Conservation (phyloP, 768 basidiomycete species). For the Trametes maxima region DNA sequence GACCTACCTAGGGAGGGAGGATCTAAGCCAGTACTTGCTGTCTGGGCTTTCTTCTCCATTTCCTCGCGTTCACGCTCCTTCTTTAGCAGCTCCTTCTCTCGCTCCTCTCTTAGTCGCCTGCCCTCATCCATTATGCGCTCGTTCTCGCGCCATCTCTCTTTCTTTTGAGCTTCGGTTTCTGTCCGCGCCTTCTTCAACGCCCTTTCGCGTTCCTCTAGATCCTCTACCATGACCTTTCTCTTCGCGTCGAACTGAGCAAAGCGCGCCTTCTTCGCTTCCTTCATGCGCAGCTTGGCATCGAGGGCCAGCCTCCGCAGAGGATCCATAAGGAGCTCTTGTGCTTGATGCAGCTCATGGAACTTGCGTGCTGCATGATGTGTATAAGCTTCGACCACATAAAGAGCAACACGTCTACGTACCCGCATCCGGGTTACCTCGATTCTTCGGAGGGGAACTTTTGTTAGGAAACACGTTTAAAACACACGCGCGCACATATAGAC, state of each 20-base stretch:
- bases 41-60: slow-evolving; percentile 35
- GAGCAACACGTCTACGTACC: slow-evolving; percentile 40
- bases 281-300: slow-evolving; percentile 75
- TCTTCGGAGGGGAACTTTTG: slow-evolving; percentile 45
- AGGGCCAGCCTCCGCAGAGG: slow-evolving; percentile 76
- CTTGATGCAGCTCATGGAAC: slow-evolving; percentile 83
- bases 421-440: slow-evolving; percentile 79
- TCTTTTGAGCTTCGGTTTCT: slow-evolving; percentile 63
- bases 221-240: slow-evolving; percentile 72
- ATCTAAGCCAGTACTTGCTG: slow-evolving; percentile 45
- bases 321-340: slow-evolving; percentile 80
- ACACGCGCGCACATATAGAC: background rate
- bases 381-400: background rate
- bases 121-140: slow-evolving; percentile 80
- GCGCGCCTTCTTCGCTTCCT: slow-evolving; percentile 69
- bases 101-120: slow-evolving; percentile 64
- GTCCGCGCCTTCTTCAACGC: slow-evolving; percentile 71
- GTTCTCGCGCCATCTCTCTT: slow-evolving; percentile 56
- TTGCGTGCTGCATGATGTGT: slow-evolving; percentile 55
- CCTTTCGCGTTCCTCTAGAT: slow-evolving; percentile 77
- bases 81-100: slow-evolving; percentile 52
- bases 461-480: slow-evolving; percentile 23
- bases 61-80: slow-evolving; percentile 45
- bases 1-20: slow-evolving; percentile 57
- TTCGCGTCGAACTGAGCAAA: slow-evolving; percentile 72